Evolutionary conservation across 2,329 filamentous ascomycete species (phyloP).

Genomic region (Aspergillus thermomutatus): DNA sequence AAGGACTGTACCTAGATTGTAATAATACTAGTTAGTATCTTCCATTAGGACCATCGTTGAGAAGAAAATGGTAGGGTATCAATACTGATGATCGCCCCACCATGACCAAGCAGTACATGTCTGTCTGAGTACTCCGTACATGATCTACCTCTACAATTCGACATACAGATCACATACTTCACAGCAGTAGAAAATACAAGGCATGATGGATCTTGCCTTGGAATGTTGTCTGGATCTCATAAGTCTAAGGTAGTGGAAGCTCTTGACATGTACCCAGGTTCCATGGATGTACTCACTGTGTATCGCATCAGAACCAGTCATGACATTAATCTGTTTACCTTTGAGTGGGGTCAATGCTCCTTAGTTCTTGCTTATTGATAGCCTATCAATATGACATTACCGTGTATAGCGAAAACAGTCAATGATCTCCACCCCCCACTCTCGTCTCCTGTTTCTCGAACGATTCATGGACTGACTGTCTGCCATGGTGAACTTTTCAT

Average conservation of each 20-base stretch:
- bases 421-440: neutral
- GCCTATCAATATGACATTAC: slow-evolving; percentile 12
- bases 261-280: neutral
- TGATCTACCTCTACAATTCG: neutral
- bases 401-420: slow-evolving; percentile 1
- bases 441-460: neutral
- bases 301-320: neutral
- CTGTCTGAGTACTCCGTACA: neutral
- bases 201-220: neutral
- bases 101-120: neutral
- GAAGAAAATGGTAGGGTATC: neutral
- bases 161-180: neutral
- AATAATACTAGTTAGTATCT: no score
- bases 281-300: neutral
- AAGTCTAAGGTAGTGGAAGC: neutral
- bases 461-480: neutral
- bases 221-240: neutral
- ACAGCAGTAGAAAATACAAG: neutral
- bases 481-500: neutral
- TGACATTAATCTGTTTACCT: slow-evolving; percentile 1
- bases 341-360: neutral
- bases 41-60: neutral
- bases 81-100: neutral
- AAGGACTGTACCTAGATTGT: no score
- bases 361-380: slow-evolving; percentile 8